Evolutionary conservation across 148 eudicot species (phyloP).

Genomic region (Rhododendron molle): DNA sequence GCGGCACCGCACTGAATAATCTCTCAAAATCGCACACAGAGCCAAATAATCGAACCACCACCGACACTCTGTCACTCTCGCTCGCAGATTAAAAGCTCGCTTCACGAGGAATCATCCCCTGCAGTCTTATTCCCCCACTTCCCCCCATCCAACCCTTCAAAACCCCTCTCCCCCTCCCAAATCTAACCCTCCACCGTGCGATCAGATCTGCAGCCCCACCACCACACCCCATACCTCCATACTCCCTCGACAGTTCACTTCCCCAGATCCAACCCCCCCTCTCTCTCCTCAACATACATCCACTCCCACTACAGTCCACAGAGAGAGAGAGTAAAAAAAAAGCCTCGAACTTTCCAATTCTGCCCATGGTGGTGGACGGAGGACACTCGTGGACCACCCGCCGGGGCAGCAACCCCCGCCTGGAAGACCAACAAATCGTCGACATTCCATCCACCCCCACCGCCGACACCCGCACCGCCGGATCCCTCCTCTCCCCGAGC

Average conservation of each 20-base stretch:
- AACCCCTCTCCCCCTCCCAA: not conserved
- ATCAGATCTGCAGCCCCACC: conserved; percentile 12
- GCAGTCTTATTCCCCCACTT: not conserved
- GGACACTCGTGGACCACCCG: conserved; percentile 62
- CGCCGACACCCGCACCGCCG: conserved; percentile 30
- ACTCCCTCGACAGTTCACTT: not conserved
- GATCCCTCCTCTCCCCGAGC: conserved; percentile 27
- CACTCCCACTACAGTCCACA: not conserved
- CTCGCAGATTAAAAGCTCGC: not conserved
- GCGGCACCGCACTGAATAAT: not conserved
- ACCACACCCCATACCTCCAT: not conserved
- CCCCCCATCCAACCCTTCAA: not conserved
- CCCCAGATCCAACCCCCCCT: conserved; percentile 8
- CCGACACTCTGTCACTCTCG: conserved; percentile 13
- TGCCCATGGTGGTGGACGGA: conserved; percentile 45
- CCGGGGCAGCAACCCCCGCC: conserved; percentile 68
- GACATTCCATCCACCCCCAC: conserved; percentile 58
- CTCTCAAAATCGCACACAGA: not conserved
- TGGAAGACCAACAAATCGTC: conserved; percentile 39
- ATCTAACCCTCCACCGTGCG: conserved; percentile 17
- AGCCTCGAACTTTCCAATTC: not conserved
- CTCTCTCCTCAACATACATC: not conserved
- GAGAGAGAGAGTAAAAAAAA: not conserved
- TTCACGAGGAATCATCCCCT: not conserved
- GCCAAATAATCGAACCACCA: not conserved